Evolutionary conservation across 2,329 filamentous ascomycete species (phyloP), one percentile per base, ranked within the genome.

Genomic region (Colletotrichum neosansevieriae): DNA sequence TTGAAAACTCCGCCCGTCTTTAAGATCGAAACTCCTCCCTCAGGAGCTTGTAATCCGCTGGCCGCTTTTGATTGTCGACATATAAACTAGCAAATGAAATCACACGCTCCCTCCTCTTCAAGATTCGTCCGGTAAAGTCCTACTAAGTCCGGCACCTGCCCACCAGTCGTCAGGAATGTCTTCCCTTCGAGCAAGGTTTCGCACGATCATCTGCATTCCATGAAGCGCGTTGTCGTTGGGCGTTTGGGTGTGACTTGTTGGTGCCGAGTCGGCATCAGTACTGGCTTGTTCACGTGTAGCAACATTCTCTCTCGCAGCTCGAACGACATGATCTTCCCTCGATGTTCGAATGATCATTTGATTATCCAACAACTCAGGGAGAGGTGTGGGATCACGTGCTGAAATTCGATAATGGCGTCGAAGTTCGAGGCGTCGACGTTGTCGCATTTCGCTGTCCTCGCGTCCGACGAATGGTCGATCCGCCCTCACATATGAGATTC

Each of bases 161-260:
- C 93, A 97, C 89, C 91, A 94, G 71, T 93, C 90, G 70, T 96
- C 92, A 0, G 92, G 91, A 61, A 96, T 91, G 73, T 94, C 92
- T 74, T 93, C 87, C 24, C 92, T 84, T 17, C 87, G 85, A 38
- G 90, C 88, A 62, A 97, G 84, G 49, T 88, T 86, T 72, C 91
- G 88, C 40, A 96, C 84, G 53, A 97, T 91, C 58, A 85, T 85
- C 72, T 92, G 90, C 86, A 94, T 91, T 51, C 90, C 88, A 21
- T 87, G 84, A 76, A 76, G 77, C 4, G 81, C 80, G 29, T 83
- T 81, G 6, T 82, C 81, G 13, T 76, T 72, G 9, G 66, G 49
- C n/a, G 66, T 38, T 59, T 67, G 38, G 64, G 67, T n/a, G 71
- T 67, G 42, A 70, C 65, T 50, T 21, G 40, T 21, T 42, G 64